phyloP scores from a whole-genome alignment of 2,329 filamentous ascomycete species.

The Ascomycota sp. region DNA sequence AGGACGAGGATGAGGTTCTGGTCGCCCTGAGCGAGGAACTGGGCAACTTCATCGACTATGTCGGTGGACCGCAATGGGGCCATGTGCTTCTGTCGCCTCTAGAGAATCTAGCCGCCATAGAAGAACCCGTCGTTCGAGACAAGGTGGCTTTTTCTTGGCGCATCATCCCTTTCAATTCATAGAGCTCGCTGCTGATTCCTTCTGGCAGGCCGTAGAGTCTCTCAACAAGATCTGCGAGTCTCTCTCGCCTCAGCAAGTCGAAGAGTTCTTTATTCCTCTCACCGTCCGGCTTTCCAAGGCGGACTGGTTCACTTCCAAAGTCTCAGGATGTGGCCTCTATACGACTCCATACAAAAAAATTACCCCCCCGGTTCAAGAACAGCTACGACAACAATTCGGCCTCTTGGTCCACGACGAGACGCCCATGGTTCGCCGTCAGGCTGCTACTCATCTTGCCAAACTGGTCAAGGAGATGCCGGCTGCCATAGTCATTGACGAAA shows the following conservation, averaged over 20 bases:
- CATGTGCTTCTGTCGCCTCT: slow-evolving; percentile 91
- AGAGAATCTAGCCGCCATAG: slow-evolving; percentile 94
- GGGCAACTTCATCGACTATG: slow-evolving; percentile 90
- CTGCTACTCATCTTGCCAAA: slow-evolving; percentile 86
- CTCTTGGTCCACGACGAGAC: slow-evolving; percentile 94
- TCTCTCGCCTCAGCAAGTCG: slow-evolving; percentile 75
- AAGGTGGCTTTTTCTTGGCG: slow-evolving; percentile 38
- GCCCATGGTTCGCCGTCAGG: slow-evolving; percentile 92
- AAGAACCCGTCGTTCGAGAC: slow-evolving; percentile 90
- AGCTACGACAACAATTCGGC: slow-evolving; percentile 75
- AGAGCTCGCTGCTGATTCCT: slow-evolving; percentile 2
- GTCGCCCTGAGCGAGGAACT: slow-evolving; percentile 94
- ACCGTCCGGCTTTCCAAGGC: slow-evolving; percentile 91
- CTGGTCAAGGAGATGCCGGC: slow-evolving; percentile 95
- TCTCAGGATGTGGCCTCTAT: slow-evolving; percentile 90
- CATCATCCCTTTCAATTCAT: slow-evolving; percentile 5
- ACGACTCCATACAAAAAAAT: slow-evolving; percentile 85
- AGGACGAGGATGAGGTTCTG: slow-evolving; percentile 95
- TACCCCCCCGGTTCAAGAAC: slow-evolving; percentile 67
- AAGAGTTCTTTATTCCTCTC: slow-evolving; percentile 92
- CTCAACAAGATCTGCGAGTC: slow-evolving; percentile 97
- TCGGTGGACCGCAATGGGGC: slow-evolving; percentile 78
- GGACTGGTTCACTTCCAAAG: slow-evolving; percentile 99
- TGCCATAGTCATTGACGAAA: slow-evolving; percentile 81
- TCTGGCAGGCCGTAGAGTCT: slow-evolving; percentile 71